phyloP scores from a whole-genome alignment of 2,329 filamentous ascomycete genomes.

The Colletotrichum lindemuthianum region DNA sequence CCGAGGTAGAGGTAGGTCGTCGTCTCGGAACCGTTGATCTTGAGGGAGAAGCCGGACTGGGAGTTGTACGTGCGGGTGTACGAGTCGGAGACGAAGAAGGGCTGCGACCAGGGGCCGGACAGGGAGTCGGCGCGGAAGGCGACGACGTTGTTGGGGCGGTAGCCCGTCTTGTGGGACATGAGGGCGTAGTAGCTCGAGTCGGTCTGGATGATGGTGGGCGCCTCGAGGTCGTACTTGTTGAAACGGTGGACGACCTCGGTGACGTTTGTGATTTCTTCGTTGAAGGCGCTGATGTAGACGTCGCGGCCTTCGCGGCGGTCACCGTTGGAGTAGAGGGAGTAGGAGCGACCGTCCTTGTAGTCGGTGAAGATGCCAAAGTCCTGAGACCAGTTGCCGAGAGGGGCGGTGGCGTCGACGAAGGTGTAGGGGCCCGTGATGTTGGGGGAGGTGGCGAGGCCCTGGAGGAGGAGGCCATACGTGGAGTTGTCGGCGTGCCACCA shows the following conservation, averaged over 20 bases:
- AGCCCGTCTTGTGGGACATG: conserved; percentile 72
- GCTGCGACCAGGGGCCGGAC: conserved; percentile 62
- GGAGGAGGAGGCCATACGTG: conserved; percentile 64
- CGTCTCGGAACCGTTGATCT: conserved; percentile 58
- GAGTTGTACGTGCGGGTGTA: conserved; percentile 63
- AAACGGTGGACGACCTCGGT: conserved; percentile 64
- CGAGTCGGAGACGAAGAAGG: conserved; percentile 57
- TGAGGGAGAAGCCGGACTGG: conserved; percentile 59
- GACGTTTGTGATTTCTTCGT: conserved; percentile 60
- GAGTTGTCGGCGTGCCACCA: conserved; percentile 71
- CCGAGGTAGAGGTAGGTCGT: conserved; percentile 61
- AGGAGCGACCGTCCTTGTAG: conserved; percentile 64
- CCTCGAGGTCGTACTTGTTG: conserved; percentile 69
- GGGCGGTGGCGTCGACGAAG: conserved; percentile 63
- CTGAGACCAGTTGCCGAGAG: conserved; percentile 71
- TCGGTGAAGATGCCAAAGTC: conserved; percentile 71
- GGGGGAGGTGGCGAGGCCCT: conserved; percentile 65
- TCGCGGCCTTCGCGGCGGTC: conserved; percentile 65
- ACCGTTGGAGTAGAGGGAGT: conserved; percentile 69
- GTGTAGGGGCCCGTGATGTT: conserved; percentile 63
- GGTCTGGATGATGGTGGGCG: conserved; percentile 68
- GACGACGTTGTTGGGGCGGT: conserved; percentile 70
- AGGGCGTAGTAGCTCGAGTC: conserved; percentile 68
- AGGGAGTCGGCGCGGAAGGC: conserved; percentile 61
- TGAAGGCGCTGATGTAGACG: conserved; percentile 65